Base-by-base conservation (phyloP, 306 rosid species). In the Cucumis melo region DNA sequence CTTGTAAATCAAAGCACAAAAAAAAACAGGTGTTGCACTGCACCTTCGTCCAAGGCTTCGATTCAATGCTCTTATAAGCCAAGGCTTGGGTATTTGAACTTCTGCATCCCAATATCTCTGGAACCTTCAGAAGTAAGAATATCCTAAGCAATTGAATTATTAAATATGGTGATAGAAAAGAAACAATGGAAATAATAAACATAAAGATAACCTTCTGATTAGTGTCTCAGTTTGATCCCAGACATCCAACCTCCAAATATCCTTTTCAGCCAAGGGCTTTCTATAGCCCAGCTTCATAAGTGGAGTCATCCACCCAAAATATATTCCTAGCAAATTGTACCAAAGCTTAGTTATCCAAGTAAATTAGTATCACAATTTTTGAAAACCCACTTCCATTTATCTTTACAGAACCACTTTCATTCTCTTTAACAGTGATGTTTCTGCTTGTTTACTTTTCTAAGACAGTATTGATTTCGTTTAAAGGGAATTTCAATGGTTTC, bases 201-300 rank as follows among this genome's bases (percentile, higher is more conserved):
- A 41, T 6, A 39, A 23, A 44, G 57, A 23, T 5, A 42, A 93
- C 97, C 87, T 87, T 85, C 81, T 81, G 24, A 65, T 84, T 38
- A 91, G 81, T 20, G 85, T 86, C 84, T 88, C 90, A 0, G 96
- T 80, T 80, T 74, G 90, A 81, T 93, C 98, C 95, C 93, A 91
- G 51, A 84, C 79, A 87, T 93, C 98, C 77, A 93, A 85, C 86
- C 86, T 93, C 98, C 97, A 93, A 70, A 93, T 87, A 87, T 91
- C 97, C 82, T 80, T 83, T 79, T 91, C 97, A 32, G 87, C 80
- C 64, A 93, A 81, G 17, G 93, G 92, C 56, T 88, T 91, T 82
- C 84, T 87, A 59, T 89, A 89, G 44, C 98, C 97, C 80, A 80
- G 89, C 78, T 86, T 78, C 97, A 93, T 81, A 23, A 93, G 92